These are phyloP conservation scores for Emergomyces pasteurianus DNA, from an alignment of 2,329 filamentous ascomycete genomes.

Conservation along the genomic window DNA sequence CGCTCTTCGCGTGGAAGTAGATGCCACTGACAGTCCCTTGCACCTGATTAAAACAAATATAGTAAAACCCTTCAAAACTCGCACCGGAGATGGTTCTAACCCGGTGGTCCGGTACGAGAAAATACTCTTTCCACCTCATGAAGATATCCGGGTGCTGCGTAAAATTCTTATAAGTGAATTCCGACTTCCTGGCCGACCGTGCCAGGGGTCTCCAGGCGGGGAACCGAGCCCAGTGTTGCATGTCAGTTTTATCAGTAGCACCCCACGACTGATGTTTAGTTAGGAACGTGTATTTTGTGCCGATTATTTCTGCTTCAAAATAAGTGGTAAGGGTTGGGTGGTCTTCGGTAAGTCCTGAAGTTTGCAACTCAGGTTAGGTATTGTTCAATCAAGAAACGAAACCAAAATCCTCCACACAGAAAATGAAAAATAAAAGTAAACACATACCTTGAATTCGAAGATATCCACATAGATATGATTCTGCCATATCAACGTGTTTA, in stretches of 20 bases:
- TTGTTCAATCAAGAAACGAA: not conserved
- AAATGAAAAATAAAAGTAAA: too few species aligned
- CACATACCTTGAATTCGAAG: slow-evolving; percentile 77
- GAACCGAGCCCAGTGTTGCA: slow-evolving; percentile 89
- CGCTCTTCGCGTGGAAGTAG: slow-evolving; percentile 96
- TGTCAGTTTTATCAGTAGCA: slow-evolving; percentile 78
- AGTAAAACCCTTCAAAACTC: slow-evolving; percentile 97
- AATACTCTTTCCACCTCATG: slow-evolving; percentile 99
- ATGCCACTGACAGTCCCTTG: slow-evolving; percentile 80
- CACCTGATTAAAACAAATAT: slow-evolving; percentile 95
- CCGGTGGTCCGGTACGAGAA: slow-evolving; percentile 87
- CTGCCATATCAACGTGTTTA: slow-evolving; percentile 86
- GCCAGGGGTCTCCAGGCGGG: slow-evolving; percentile 69
- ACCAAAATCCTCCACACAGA: not conserved
- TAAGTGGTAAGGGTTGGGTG: slow-evolving; percentile 97
- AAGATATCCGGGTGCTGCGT: slow-evolving; percentile 80
- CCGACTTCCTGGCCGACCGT: slow-evolving; percentile 47
- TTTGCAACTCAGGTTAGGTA: not conserved
- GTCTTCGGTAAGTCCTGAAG: slow-evolving; percentile 75
- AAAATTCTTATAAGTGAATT: slow-evolving; percentile 54
- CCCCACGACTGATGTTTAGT: slow-evolving; percentile 87
- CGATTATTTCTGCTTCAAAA: slow-evolving; percentile 97
- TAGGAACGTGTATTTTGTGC: slow-evolving; percentile 84
- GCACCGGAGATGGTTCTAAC: slow-evolving; percentile 85
- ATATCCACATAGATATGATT: slow-evolving; percentile 92